A percentile compares a stretch with the other conserved stretches of the same genome.
These are phyloP conservation scores for Metschnikowia arizonensis DNA, from an alignment of 805 yeast genomes.

Conservation along the genomic window DNA sequence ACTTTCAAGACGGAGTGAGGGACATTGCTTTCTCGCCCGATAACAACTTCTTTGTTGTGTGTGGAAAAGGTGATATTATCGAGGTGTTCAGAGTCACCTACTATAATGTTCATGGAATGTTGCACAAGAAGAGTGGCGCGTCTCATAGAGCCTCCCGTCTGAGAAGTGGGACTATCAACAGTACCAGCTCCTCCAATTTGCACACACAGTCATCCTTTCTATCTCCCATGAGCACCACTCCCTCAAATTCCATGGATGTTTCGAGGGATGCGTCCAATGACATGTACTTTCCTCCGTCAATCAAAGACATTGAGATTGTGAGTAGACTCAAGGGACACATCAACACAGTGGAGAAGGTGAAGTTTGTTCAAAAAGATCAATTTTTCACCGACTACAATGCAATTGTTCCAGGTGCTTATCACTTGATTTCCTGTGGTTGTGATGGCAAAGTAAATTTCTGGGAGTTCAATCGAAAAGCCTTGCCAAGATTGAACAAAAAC, in stretches of 20 bases:
- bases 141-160: slow-evolving; percentile 23
- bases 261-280: slow-evolving; percentile 15
- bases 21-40: slow-evolving; percentile 48
- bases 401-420: slow-evolving; percentile 20
- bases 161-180: slow-evolving; percentile 38
- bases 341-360: slow-evolving; percentile 30
- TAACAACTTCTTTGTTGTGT: slow-evolving; percentile 43
- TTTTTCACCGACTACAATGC: slow-evolving; percentile 5
- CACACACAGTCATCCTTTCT: slow-evolving; percentile 18
- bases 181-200: slow-evolving; percentile 20
- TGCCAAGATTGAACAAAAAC: slow-evolving; percentile 31
- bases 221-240: slow-evolving; percentile 23
- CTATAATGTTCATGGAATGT: slow-evolving; percentile 37
- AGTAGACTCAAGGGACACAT: slow-evolving; percentile 39
- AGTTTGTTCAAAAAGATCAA: slow-evolving; percentile 24
- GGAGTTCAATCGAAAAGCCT: slow-evolving; percentile 43
- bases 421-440: slow-evolving; percentile 35
- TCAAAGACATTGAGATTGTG: slow-evolving; percentile 36
- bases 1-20: slow-evolving; percentile 59
- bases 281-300: slow-evolving; percentile 27
- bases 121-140: slow-evolving; percentile 13
- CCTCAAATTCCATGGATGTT: slow-evolving; percentile 23
- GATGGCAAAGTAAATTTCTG: slow-evolving; percentile 41
- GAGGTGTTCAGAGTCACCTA: slow-evolving; percentile 39
- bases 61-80: slow-evolving; percentile 52